Evolutionary conservation across 805 yeast species (phyloP), one percentile per base, ranked within the genome.

Genomic region (Tetrapisispora phaffii): DNA sequence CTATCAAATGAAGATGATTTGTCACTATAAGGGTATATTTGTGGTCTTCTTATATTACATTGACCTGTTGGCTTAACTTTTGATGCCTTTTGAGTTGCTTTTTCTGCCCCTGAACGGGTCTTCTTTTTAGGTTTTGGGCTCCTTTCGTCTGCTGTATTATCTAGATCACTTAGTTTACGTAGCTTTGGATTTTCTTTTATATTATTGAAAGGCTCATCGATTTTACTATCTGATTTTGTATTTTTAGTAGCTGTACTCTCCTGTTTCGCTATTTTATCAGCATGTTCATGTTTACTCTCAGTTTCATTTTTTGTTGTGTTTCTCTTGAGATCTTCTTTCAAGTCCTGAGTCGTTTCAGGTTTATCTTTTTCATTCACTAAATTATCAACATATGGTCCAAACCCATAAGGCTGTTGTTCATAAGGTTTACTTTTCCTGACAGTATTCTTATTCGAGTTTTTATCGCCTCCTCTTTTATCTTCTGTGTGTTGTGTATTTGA

Each of bases 391-490:
- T 38, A 26, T 17, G 24, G 20, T 9, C 63, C 65, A 47, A 62
- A 62, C 7, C 67, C 67, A 48, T 62, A 62, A 1, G 66, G 67
- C 34, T 61, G 64, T 39, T 61, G 50, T 34, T 58, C 67, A 43
- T 62, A 62, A 1, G 66, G 62, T 38, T 49, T 50, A 41, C 48
- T 53, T 34, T 48, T 51, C 26, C 60, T 51, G n/a, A n/a, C n/a
- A n/a, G n/a, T n/a, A n/a, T n/a, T n/a, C n/a, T n/a, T n/a, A n/a
- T n/a, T n/a, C n/a, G n/a, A n/a, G n/a, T n/a, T n/a, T n/a, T n/a
- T n/a, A n/a, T n/a, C n/a, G n/a, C n/a, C n/a, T n/a, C n/a, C n/a
- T 2, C 45, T 10, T 29, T 32, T 34, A 9, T 33, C 20, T 3
- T 12, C 28, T 19, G 28, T 12, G 24, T 29, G 19, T n/a, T n/a